Percentiles rank a stretch among this genome's conserved stretches.
These are phyloP conservation scores for Toxicodendron radicans DNA, from an alignment of 345 rosid genomes.

Conservation along the genomic window DNA sequence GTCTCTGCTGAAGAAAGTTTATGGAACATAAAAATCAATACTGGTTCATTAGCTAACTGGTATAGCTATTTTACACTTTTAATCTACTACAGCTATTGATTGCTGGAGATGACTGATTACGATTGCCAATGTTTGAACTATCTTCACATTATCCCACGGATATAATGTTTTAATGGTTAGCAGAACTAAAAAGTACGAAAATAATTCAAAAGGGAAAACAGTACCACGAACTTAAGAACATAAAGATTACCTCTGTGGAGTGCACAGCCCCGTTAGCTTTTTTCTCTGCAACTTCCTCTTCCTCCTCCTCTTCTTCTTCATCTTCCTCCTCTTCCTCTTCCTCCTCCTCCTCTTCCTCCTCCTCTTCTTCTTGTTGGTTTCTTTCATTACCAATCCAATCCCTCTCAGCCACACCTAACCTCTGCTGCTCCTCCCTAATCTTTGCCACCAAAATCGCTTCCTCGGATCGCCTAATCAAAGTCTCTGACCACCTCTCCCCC, in stretches of 20 bases:
- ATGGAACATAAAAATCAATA: neutral
- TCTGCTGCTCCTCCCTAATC: conserved; percentile 87
- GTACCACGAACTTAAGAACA: neutral
- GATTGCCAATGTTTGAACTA: neutral
- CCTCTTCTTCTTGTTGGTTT: conserved; percentile 38
- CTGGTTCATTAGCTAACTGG: neutral
- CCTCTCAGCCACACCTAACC: conserved; percentile 76
- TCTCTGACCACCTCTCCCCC: conserved; percentile 96
- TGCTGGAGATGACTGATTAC: neutral
- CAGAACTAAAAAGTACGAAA: neutral
- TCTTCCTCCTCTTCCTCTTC: conserved; percentile 47
- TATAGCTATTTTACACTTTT: neutral
- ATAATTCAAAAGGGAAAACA: neutral
- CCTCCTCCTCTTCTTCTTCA: conserved; percentile 36
- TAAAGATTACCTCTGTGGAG: conserved; percentile 25
- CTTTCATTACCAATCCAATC: conserved; percentile 80
- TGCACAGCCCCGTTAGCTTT: conserved; percentile 17
- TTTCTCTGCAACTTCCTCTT: conserved; percentile 34
- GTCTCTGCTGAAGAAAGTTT: neutral
- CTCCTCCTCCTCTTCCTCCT: conserved; percentile 55
- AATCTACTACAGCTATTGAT: neutral
- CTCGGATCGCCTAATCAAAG: conserved; percentile 81
- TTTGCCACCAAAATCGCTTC: conserved; percentile 72
- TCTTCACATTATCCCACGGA: neutral
- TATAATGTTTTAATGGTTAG: neutral